A percentile compares a stretch with the other conserved stretches of the same genome.
These are phyloP conservation scores for Lycium ferocissimum DNA, from an alignment of 257 asterid species.

Conservation along the genomic window DNA sequence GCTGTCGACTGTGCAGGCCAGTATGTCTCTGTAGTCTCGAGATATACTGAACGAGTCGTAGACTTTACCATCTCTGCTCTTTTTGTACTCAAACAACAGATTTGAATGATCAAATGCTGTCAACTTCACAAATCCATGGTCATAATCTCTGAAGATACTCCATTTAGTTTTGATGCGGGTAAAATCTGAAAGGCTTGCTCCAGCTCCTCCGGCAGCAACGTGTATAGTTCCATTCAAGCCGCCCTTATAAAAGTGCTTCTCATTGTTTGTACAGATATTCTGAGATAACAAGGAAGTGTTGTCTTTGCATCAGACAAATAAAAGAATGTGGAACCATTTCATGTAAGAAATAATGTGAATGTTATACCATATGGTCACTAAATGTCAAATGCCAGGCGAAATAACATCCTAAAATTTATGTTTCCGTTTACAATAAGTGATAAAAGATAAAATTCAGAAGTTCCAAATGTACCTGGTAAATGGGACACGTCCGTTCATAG, in stretches of 20 bases:
- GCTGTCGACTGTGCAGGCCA: slow-evolving; percentile 83
- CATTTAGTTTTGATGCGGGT: slow-evolving; percentile 65
- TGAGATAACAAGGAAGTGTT: slow-evolving; percentile 33
- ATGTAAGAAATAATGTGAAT: not conserved
- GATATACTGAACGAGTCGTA: slow-evolving; percentile 82
- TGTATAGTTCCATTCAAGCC: slow-evolving; percentile 87
- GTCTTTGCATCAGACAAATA: not conserved
- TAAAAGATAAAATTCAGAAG: not conserved
- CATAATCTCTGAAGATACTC: slow-evolving; percentile 77
- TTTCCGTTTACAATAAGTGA: not conserved
- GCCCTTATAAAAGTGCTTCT: slow-evolving; percentile 66
- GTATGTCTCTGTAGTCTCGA: slow-evolving; percentile 82
- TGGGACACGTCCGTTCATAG: slow-evolving; percentile 81
- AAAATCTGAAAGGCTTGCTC: slow-evolving; percentile 80
- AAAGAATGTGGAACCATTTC: not conserved
- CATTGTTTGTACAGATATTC: slow-evolving; percentile 74
- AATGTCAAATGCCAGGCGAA: not conserved
- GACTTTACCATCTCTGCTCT: slow-evolving; percentile 83
- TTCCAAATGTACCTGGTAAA: slow-evolving; percentile 62
- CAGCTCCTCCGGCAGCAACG: slow-evolving; percentile 95
- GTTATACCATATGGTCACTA: not conserved
- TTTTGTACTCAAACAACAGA: slow-evolving; percentile 85
- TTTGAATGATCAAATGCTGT: slow-evolving; percentile 86
- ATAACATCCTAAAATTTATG: not conserved
- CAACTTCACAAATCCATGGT: slow-evolving; percentile 81